Base-by-base conservation (phyloP, 2,329 filamentous ascomycete genomes). In the Alternaria dauci region DNA sequence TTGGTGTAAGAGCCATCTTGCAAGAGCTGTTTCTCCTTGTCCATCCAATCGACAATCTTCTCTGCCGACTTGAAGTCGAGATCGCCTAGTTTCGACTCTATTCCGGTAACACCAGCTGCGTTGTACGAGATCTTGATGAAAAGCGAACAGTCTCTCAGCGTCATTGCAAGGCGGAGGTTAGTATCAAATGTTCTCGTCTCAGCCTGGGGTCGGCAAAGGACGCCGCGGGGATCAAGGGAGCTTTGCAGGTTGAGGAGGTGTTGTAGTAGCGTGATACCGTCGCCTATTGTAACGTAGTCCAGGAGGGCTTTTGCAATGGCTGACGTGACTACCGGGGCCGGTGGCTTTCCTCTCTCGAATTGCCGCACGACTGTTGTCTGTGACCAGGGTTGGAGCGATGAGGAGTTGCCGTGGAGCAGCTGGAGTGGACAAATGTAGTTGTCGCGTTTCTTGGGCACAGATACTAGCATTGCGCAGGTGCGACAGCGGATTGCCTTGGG, bases 111-210 rank as follows among this genome's bases (percentile, higher is more conserved):
- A 14, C 50, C 43, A 4, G 51, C 30, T 4, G 55, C 14, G 1
- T 55, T 38, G 32, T 67, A 71, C 0, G 63, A 58, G 9, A 76
- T 67, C 14, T 70, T 68, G 32, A 83, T 66, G 61, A 81, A 83
- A 6, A 83, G 65, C 4, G 81, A 81, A 60, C 81, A 83, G 58
- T 84, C 82, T 34, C 82, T 71, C 12, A 84, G 63, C 2, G 82
- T 83, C 81, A 83, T 84, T 9, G 82, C 81, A 16, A 74, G 61
- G 51, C 62, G 76, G 36, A 74, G 58, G 30, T 72, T 65, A 51
- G 62, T 44, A 38, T 68, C 58, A 42, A 68, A 62, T 5, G 61
- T 18, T n/a, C 42, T 46, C 1, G 48, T 26, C 2, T 39, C 34
- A 26, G 12, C 34, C 5, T 36, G 39, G 39, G 41, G 43, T 32